Percentiles rank a stretch among this genome's conserved stretches.
Evolutionary conservation across 352 stramenopile genomes (phyloP).

Genomic region (Pythium insidiosum): DNA sequence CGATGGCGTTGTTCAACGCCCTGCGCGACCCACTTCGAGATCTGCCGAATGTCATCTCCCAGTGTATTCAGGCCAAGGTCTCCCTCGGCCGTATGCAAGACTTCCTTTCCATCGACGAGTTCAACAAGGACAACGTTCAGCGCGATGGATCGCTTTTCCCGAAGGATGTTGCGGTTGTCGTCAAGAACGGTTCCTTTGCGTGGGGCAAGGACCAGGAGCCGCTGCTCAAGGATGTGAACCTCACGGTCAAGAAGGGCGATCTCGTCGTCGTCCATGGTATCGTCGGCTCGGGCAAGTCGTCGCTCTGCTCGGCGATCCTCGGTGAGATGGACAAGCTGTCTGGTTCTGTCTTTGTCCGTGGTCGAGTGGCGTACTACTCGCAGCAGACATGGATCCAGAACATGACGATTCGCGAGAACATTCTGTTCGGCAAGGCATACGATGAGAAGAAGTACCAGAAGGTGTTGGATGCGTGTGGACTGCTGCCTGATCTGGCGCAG

Average conservation of each 20-base stretch:
- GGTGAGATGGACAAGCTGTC: slow-evolving; percentile 78
- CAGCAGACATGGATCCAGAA: slow-evolving; percentile 94
- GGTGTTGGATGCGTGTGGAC: slow-evolving; percentile 66
- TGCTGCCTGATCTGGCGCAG: slow-evolving; percentile 78
- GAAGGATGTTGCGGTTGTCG: slow-evolving; percentile 11
- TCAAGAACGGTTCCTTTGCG: slow-evolving; percentile 24
- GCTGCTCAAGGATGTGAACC: slow-evolving; percentile 26
- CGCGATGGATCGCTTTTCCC: slow-evolving; percentile 1
- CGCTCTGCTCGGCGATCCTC: slow-evolving; percentile 37
- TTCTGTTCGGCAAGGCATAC: slow-evolving; percentile 83
- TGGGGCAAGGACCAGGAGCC: slow-evolving; percentile 19
- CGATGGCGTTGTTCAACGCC: slow-evolving; percentile 10
- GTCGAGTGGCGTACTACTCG: slow-evolving; percentile 52
- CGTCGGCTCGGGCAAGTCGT: slow-evolving; percentile 51
- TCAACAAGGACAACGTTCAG: slow-evolving; percentile 12
- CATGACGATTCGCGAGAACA: slow-evolving; percentile 90
- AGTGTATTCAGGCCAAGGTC: slow-evolving; percentile 31
- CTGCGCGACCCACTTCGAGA: slow-evolving; percentile 7
- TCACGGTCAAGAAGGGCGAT: slow-evolving; percentile 33
- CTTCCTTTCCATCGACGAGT: slow-evolving; percentile 26
- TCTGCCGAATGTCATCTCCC: slow-evolving; percentile 21
- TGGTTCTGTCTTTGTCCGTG: slow-evolving; percentile 31
- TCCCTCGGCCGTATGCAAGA: slow-evolving; percentile 23
- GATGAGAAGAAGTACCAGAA: slow-evolving; percentile 32
- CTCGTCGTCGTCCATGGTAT: slow-evolving; percentile 40